Evolutionary conservation across 2,329 filamentous ascomycete genomes (phyloP).

Genomic region (Diaporthe sp.): DNA sequence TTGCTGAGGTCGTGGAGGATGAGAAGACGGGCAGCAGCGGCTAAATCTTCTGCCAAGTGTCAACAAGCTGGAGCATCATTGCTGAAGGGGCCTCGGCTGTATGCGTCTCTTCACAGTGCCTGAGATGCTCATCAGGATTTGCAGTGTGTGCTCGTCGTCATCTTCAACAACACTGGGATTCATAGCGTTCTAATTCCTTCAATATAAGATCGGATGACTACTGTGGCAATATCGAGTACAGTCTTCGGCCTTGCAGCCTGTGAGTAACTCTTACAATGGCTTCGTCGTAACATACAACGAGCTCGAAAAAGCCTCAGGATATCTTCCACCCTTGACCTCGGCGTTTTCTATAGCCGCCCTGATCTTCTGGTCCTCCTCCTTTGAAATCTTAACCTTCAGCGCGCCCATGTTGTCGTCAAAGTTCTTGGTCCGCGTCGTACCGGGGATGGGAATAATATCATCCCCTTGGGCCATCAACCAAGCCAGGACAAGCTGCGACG

Average conservation of each 20-base stretch:
- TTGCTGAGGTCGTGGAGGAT: slow-evolving; percentile 35
- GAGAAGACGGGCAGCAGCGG: not conserved
- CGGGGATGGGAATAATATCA: slow-evolving; percentile 62
- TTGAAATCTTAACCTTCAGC: slow-evolving; percentile 18
- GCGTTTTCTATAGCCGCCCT: slow-evolving; percentile 9
- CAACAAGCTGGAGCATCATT: no score
- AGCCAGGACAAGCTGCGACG: slow-evolving; percentile 64
- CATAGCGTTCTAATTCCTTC: not conserved
- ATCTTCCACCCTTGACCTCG: slow-evolving; percentile 11
- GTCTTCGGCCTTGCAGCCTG: not conserved
- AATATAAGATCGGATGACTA: not conserved
- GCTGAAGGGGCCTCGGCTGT: not conserved
- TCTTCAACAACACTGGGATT: not conserved
- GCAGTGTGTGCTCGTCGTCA: not conserved
- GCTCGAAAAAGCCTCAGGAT: not conserved
- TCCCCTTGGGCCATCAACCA: slow-evolving; percentile 64
- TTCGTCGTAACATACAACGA: slow-evolving; percentile 8
- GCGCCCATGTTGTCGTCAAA: slow-evolving; percentile 54
- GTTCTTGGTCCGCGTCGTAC: slow-evolving; percentile 54
- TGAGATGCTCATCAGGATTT: not conserved
- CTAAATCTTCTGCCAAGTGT: not conserved
- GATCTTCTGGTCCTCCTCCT: slow-evolving; percentile 29
- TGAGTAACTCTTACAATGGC: not conserved
- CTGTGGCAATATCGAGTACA: not conserved
- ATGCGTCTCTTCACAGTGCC: not conserved